Percentiles rank a stretch among this genome's conserved stretches.
phyloP scores from a whole-genome alignment of 176 grass and related monocot species.

The Olyra latifolia region DNA sequence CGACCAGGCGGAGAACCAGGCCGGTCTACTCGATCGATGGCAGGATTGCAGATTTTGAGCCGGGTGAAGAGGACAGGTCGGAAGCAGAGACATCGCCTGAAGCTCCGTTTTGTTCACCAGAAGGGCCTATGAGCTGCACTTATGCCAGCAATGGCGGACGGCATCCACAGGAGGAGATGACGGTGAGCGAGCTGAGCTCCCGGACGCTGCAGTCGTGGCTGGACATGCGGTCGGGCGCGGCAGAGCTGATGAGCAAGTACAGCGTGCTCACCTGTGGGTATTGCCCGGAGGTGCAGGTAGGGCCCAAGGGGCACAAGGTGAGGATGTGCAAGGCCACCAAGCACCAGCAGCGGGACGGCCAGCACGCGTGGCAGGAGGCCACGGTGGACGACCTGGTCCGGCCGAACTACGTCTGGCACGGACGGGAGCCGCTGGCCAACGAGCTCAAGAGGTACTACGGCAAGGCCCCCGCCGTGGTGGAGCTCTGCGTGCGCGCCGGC shows the following conservation, averaged over 20 bases:
- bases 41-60: constrained; percentile 66
- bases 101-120: neutral
- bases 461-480: constrained; percentile 63
- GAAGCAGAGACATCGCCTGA: neutral
- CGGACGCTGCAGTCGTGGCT: constrained; percentile 56
- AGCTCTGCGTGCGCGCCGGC: constrained; percentile 58
- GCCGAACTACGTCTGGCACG: constrained; percentile 69
- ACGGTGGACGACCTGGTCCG: constrained; percentile 62
- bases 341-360: constrained; percentile 64
- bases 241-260: constrained; percentile 63
- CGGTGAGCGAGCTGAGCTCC: constrained; percentile 21
- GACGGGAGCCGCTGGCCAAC: constrained; percentile 31
- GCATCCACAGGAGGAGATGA: neutral
- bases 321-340: constrained; percentile 71
- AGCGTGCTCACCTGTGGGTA: constrained; percentile 63
- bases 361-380: constrained; percentile 75
- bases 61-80: constrained; percentile 11
- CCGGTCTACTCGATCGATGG: constrained; percentile 73
- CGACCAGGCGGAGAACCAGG: constrained; percentile 54
- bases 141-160: neutral
- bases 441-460: constrained; percentile 81
- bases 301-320: constrained; percentile 74
- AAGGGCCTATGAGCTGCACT: neutral
- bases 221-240: constrained; percentile 47
- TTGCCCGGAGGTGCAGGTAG: constrained; percentile 75